These are phyloP conservation scores for Cyphellophora attinorum DNA, from an alignment of 2,329 filamentous ascomycete genomes.

Conservation along the genomic window DNA sequence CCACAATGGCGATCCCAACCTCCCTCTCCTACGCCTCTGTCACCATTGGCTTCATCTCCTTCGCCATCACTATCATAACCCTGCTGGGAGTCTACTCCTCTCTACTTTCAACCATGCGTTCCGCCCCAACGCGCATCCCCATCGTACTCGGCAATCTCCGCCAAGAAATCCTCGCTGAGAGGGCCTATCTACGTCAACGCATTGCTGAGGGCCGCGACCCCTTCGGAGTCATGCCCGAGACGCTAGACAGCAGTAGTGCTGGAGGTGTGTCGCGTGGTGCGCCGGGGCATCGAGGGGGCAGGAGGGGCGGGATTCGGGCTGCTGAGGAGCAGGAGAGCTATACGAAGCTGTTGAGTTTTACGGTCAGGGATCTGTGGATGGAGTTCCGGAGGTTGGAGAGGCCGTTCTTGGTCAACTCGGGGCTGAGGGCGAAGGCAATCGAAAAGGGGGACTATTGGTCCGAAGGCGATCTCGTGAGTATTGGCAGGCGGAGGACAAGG, in stretches of 20 bases:
- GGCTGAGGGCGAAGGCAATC: constrained; percentile 8
- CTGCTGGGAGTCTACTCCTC: constrained; percentile 15
- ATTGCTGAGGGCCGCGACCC: constrained; percentile 10
- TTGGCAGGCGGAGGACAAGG: background rate
- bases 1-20: background rate
- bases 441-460: constrained; percentile 11
- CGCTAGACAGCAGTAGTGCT: background rate
- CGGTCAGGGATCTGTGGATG: constrained; percentile 13
- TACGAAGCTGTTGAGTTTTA: constrained; percentile 7
- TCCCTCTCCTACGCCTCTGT: constrained; percentile 4
- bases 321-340: constrained; percentile 8
- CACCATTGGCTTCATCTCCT: constrained; percentile 16
- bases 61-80: constrained; percentile 14
- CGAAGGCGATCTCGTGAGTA: no score
- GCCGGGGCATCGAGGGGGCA: background rate
- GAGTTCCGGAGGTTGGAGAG: constrained; percentile 15
- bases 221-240: constrained; percentile 10
- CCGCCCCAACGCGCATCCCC: constrained; percentile 11
- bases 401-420: constrained; percentile 12
- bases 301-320: constrained; percentile 6
- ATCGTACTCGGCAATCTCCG: constrained; percentile 15
- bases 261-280: constrained; percentile 1
- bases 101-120: constrained; percentile 13
- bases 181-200: constrained; percentile 10
- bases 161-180: constrained; percentile 14